Evolutionary conservation across 768 basidiomycete species (phyloP), one percentile per base, ranked within the genome.

Genomic region (Lentinula boryana): DNA sequence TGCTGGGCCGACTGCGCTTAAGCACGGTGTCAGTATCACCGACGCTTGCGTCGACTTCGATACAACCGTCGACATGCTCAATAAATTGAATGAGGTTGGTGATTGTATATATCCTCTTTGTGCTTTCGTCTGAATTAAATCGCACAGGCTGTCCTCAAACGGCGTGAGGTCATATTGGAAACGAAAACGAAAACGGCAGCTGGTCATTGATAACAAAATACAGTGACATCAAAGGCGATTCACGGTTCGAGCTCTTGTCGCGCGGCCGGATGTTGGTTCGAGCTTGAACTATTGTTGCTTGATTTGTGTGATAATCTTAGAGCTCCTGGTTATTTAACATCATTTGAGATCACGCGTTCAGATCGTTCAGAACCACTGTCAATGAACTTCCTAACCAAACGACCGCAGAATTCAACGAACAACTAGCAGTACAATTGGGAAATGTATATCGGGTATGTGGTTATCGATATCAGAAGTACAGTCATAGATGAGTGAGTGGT

Each of bases 31-130:
- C 58, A 89, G 86, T 63, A 95, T 96, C 70, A 97, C 94, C 0
- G 94, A 97, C 65, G 95, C 92, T 2, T 97, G 94, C 68, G 87
- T 95, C 51, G 83, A 90, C 71, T 96, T 93, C 92, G 81, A 84
- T 52, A 79, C 79, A 6, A 97, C 94, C 1, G 78, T 92, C 41
- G 65, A 59, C 18, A 90, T 95, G 86, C 83, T 96, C 54, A 80
- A 87, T 68, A 75, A 78, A 60, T 78, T 94, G 54, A 88, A 93
- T 62, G 78, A 80, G 66, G 78, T 77, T 52, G n/a, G 68, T 66
- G 10, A 18, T 41, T 9, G 35, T 7, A 35, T 21, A n/a, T 49
- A 32, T 0, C 43, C 56, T 15, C 16, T 44, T 12, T 35, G 12
- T 16, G n/a, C 6, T 27, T n/a, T n/a, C n/a, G 16, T 16, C 31